Base-by-base conservation (phyloP, 139 green algal genomes). In the Diplosphaera chodatii region DNA sequence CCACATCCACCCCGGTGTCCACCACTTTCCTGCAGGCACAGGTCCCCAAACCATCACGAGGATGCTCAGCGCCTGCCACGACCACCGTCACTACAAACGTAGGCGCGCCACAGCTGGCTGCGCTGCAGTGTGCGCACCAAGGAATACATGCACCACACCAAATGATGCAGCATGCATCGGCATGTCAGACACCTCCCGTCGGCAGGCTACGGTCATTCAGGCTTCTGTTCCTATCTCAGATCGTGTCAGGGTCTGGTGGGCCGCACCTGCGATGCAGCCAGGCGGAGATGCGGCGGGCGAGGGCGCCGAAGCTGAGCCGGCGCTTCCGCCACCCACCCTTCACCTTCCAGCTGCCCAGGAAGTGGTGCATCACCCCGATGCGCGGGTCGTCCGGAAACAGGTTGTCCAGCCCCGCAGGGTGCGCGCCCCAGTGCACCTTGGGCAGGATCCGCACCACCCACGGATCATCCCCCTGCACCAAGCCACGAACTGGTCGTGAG, bases 371-470 rank as follows among this genome's bases (percentile, higher is more conserved):
- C 55, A 91, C 86, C 18, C 84, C 73, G 0, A 93, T 80, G 55
- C 80, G 77, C 4, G 80, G 74, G 32, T 80, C 67, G 64, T 84
- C 74, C 1, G 81, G 72, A 1, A 55, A 65, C 30, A 94, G 68
- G 16, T 71, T 78, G 29, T 89, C 83, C 0, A 76, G 72, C 40
- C 76, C 81, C 16, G 67, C 32, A 1, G 86, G 85, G 69, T 86
- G 80, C 55, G 81, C 80, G 23, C 86, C 89, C 74, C 93, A 93
- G 2, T 80, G 79, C 25, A 90, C 81, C 34, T 81, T 82, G 10
- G 91, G 91, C 74, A 96, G 83, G 63, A 96, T 79, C 23, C 91
- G 81, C 33, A 95, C 86, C 33, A 67, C 71, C 81, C 86, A 91
- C 1, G 76, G 77, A 63, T 85, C 78, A 28, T 85, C 78, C 34